Base-by-base conservation (phyloP, 257 asterid species). In the Petrea volubilis region DNA sequence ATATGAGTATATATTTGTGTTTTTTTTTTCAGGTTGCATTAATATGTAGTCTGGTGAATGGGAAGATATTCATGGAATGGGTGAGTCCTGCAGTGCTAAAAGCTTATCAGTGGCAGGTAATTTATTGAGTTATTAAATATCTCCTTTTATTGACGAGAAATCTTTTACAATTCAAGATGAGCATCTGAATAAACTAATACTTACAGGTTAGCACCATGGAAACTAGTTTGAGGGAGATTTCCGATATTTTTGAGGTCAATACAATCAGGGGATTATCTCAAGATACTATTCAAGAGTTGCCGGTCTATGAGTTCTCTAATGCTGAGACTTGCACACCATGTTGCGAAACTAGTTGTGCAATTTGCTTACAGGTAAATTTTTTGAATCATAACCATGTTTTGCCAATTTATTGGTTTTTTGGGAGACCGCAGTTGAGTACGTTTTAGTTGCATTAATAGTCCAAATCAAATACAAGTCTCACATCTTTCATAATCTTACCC, bases 71-170 rank as follows among this genome's bases (percentile, higher is more conserved):
- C 78, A 86, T 83, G 90, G 97, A 91, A 73, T 91, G 95, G 96
- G 97, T 91, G 63, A 74, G 89, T 52, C 93, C 91, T 67, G 95
- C 95, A 46, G 72, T 91, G 62, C 89, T 91, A 5, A 84, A 83
- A 80, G 97, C 97, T 34, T 91, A 89, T 58, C 96, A 86, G 44
- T 89, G 91, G 93, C 97, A 89, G 80, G 97, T 89, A 79, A 73
- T 73, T 75, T 17, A 38, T 20, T 49, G 46, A 7, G 43, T 60
- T 7, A n/a, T 41, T 43, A 25, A n/a, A 46, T 28, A 28, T 51
- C 12, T 25, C 28, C 46, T 23, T 15, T 33, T 46, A 6, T 47
- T 6, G 7, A 43, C 6, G 5, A 5, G 52, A 47, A 29, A 5
- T 11, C 11, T 24, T 18, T 41, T 0, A n/a, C 29, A 23, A 46